These are phyloP conservation scores for Starmerella floris DNA, from an alignment of 805 yeast genomes.

Conservation along the genomic window DNA sequence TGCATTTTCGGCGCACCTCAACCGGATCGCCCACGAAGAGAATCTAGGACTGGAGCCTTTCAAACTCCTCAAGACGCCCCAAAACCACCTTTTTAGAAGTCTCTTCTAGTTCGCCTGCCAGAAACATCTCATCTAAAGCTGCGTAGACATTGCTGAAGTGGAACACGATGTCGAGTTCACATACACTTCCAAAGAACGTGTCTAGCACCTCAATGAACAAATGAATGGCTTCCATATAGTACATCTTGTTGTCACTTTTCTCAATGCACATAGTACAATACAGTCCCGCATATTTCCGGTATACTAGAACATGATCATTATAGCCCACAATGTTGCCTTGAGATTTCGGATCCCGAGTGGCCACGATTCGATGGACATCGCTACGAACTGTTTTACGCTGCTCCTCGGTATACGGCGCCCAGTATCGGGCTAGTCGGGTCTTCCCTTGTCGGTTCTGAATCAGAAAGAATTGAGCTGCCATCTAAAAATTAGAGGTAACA, in stretches of 20 bases:
- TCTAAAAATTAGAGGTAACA: no score
- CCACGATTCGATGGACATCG: conserved; percentile 66
- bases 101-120: conserved; percentile 86
- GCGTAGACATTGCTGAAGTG: conserved; percentile 74
- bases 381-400: conserved; percentile 38
- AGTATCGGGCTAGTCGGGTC: conserved; percentile 77
- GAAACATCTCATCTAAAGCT: conserved; percentile 72
- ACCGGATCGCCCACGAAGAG: no score
- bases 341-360: conserved; percentile 69
- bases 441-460: conserved; percentile 92
- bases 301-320: conserved; percentile 55
- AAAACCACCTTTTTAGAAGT: conserved; percentile 59
- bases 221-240: conserved; percentile 72
- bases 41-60: conserved; percentile 37
- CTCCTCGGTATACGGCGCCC: conserved; percentile 32
- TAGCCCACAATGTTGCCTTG: conserved; percentile 74
- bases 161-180: conserved; percentile 87
- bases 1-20: no score
- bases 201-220: conserved; percentile 81
- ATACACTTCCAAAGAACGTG: conserved; percentile 73
- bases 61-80: conserved; percentile 51
- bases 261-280: conserved; percentile 79
- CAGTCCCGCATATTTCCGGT: conserved; percentile 82
- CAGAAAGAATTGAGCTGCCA: conserved; percentile 70
- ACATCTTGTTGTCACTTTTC: conserved; percentile 64